phyloP scores from a whole-genome alignment of 139 green algal species.

The Spirogloea muscicola region DNA sequence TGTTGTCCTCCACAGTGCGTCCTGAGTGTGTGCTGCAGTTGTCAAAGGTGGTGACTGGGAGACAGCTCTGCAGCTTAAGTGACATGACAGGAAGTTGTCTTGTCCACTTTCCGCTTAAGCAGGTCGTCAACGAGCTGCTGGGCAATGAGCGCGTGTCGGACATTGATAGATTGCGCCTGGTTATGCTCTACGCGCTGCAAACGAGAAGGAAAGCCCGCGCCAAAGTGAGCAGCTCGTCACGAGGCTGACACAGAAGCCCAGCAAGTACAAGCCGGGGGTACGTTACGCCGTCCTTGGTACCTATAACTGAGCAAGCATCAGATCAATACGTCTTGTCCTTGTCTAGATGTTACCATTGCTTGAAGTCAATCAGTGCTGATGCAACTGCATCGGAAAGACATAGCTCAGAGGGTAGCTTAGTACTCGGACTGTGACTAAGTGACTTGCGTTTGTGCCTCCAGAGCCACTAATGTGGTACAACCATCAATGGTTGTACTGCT shows the following conservation, averaged over 20 bases:
- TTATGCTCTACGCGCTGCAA: slow-evolving; percentile 81
- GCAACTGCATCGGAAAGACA: neutral
- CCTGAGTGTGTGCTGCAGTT: neutral
- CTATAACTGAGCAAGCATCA: neutral
- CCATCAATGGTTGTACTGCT: no score
- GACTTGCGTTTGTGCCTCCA: neutral
- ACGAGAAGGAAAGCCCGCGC: slow-evolving; percentile 65
- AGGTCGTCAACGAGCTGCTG: slow-evolving; percentile 12
- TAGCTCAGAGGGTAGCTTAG: neutral
- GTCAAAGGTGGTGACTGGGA: neutral
- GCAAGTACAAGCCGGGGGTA: slow-evolving; percentile 25
- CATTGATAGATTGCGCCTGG: slow-evolving; percentile 69
- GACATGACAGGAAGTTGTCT: neutral
- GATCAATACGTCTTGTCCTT: slow-evolving; percentile 1
- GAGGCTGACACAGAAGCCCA: slow-evolving; percentile 25
- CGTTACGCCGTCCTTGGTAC: neutral
- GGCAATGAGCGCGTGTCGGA: slow-evolving; percentile 42
- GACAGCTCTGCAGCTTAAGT: neutral
- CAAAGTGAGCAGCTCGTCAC: slow-evolving; percentile 43
- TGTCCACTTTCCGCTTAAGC: neutral
- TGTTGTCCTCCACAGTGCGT: neutral
- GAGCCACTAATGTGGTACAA: no score
- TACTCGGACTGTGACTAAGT: neutral
- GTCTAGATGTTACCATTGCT: neutral
- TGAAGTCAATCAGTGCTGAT: neutral